A percentile compares a stretch with the other conserved stretches of the same genome.
phyloP scores from a whole-genome alignment of 208 protist genomes.

The Crithidia brevicula region DNA sequence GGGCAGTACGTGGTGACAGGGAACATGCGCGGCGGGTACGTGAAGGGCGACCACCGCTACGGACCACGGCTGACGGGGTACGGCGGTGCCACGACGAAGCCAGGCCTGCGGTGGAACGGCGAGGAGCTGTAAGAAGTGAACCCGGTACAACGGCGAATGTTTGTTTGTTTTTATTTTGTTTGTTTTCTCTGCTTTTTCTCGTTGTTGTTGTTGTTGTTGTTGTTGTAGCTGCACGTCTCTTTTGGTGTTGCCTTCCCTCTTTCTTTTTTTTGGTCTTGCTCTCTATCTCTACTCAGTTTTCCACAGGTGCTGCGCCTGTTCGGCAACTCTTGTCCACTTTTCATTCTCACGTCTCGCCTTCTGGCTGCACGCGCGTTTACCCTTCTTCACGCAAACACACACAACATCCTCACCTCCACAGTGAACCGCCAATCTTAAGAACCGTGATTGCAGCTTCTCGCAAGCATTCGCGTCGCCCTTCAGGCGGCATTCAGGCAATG shows the following conservation, averaged over 20 bases:
- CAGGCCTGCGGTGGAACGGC: slow-evolving; percentile 85
- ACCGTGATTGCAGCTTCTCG: too few relatives aligned
- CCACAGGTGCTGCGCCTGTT: background rate
- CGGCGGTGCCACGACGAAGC: slow-evolving; percentile 82
- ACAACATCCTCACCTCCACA: too few relatives aligned
- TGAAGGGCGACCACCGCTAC: slow-evolving; percentile 86
- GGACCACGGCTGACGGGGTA: slow-evolving; percentile 85
- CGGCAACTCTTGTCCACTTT: background rate
- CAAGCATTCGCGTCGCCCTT: too few relatives aligned
- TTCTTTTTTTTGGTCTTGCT: background rate
- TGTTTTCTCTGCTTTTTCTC: background rate
- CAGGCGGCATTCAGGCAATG: too few relatives aligned
- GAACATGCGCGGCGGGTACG: slow-evolving; percentile 87
- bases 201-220: too few relatives aligned
- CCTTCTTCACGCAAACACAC: too few relatives aligned
- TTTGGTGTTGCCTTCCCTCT: too few relatives aligned
- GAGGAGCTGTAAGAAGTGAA: slow-evolving; percentile 29
- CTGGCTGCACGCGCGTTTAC: too few relatives aligned
- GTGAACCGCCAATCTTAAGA: too few relatives aligned
- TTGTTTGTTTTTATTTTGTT: background rate
- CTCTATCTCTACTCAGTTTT: background rate
- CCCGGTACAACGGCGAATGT: background rate
- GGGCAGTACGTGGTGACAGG: slow-evolving; percentile 82
- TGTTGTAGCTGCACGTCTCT: too few relatives aligned
- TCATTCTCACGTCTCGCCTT: background rate